Evolutionary conservation across 1,284 basidiomycete species (phyloP), one percentile per base, ranked within the genome.

Genomic region (Trametes sp.): DNA sequence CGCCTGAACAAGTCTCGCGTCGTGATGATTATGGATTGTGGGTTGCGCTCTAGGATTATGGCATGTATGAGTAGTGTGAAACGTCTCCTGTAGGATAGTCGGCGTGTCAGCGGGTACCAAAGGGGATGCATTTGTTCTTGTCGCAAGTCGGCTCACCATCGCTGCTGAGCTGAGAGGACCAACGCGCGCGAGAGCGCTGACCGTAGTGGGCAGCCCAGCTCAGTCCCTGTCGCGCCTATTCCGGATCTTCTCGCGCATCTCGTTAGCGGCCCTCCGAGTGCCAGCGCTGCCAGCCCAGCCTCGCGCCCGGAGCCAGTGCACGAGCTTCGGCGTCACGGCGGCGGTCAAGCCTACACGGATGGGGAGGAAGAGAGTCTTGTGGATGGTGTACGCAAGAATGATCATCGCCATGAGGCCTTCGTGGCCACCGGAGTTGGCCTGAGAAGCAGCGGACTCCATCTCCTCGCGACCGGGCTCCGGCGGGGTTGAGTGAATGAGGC

Each of bases 291-390:
- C 89, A 4, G 83, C 85, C 93, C 93, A 96, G 0, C 94, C 94
- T 64, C 88, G 78, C 24, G 76, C 77, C 31, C 85, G 81, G 60
- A 97, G 77, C 90, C 92, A 96, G 29, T 83, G 82, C 4, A 98
- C 96, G 26, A 98, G 78, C 69, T 84, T 85, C 0, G 96, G 96
- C 1, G 96, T 98, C 62, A 95, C 79, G 0, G 89, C 90, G 1
- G 94, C 95, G 0, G 97, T 98, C 64, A 97, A 76, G 0, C 94
- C 96, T 0, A 98, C 87, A 24, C 98, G 81, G 23, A 98, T 76
- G 7, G 98, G 97, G n/a, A 98, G 75, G 72, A 98, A 90, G 0
- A 95, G 75, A 0, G 95, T 98, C 80, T 99, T 99, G 84, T 99
- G 97, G 57, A 99, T 89, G 9, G 93, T 93, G 76, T 96, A 99